phyloP scores from a whole-genome alignment of 2,329 filamentous ascomycete species.

The Dothistroma pini region DNA sequence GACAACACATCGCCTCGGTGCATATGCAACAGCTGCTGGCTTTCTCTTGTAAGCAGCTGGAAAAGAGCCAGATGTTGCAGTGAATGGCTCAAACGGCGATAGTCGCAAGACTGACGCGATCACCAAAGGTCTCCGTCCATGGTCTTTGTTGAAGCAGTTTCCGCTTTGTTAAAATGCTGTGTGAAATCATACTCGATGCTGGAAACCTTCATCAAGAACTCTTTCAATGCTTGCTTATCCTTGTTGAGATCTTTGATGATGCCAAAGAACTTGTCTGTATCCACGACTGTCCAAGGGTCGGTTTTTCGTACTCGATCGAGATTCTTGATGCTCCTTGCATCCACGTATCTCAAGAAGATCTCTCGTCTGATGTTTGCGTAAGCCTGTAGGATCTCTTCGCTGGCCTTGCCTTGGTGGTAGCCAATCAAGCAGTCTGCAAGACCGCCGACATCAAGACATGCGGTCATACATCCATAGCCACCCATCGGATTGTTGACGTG shows the following conservation, averaged over 20 bases:
- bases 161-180: conserved; percentile 21
- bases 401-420: conserved; percentile 16
- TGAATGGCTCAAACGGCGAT: not conserved
- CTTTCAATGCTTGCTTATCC: conserved; percentile 20
- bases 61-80: no score
- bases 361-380: conserved; percentile 36
- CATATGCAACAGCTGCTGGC: not conserved
- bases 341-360: conserved; percentile 37
- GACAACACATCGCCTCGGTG: not conserved
- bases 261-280: conserved; percentile 27
- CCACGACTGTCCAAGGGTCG: conserved; percentile 27
- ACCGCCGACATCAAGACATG: conserved; percentile 27
- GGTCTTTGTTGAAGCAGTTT: not conserved
- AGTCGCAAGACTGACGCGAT: not conserved
- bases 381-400: conserved; percentile 31
- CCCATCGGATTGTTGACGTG: conserved; percentile 31
- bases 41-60: not conserved
- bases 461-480: conserved; percentile 27
- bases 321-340: conserved; percentile 28
- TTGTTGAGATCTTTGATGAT: conserved; percentile 23
- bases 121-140: not conserved
- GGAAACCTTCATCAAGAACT: conserved; percentile 23
- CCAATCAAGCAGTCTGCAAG: conserved; percentile 27
- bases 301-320: conserved; percentile 20
- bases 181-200: conserved; percentile 29